Evolutionary conservation across 306 rosid genomes (phyloP), one percentile per base, ranked within the genome.

Genomic region (Ziziphus jujuba): DNA sequence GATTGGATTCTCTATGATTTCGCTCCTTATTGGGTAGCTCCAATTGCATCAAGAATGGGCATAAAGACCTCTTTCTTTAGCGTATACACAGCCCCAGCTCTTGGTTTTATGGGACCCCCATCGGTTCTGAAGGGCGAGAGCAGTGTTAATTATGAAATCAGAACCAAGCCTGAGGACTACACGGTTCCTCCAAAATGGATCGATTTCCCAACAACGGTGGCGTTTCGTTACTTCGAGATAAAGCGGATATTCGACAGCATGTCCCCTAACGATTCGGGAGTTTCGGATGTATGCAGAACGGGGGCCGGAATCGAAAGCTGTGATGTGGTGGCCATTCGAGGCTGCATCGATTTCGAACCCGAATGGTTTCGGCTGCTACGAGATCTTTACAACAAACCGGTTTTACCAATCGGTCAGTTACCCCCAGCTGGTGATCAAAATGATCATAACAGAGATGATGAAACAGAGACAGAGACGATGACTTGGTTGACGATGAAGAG

Each of bases 1-100:
- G 80, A 87, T 63, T 87, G 93, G 93, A 72, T 87, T 52, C 75
- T 87, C 75, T 67, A 45, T 47, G 93, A 84, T 65, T 87, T 75
- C 58, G 78, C 62, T 10, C 65, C 79, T 5, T 17, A 74, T 35
- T 79, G 80, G 83, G 0, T 79, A 5, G 52, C 66, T 9, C 52
- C 63, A 1, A 58, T 79, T 4, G 74, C 76, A 0, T 3, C 50
- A 3, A 63, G 60, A 7, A 43, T 74, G 0, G 66, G 74, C 56
- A 36, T 85, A 59, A 36, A 55, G 0, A 69, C 54, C 51, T 84
- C 79, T 21, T 73, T 70, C 54, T 81, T 84, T 36, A 74, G 91
- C 63, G 56, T 73, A 4, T 71, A 80, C 51, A 84, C 43, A 5
- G 76, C 76, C 0, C 40, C 47, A 14, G 2, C 33, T 0, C 11